phyloP scores from a whole-genome alignment of 352 stramenopile species.

The Pelagophyceae sp. region DNA sequence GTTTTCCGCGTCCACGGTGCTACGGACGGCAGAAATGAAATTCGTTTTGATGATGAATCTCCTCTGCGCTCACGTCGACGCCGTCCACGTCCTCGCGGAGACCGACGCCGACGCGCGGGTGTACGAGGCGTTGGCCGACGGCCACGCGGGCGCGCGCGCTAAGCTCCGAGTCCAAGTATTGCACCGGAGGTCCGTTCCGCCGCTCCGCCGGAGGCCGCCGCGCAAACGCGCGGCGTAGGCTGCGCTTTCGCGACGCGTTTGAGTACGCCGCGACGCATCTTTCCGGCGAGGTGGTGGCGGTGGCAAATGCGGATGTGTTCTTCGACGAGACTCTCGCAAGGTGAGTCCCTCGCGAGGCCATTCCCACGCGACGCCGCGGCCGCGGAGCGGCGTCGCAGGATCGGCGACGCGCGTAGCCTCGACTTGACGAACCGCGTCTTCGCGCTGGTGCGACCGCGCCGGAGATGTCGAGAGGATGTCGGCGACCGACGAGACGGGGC shows the following conservation, averaged over 20 bases:
- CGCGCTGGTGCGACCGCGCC: too few species aligned
- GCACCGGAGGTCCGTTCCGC: too few species aligned
- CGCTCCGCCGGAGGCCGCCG: too few species aligned
- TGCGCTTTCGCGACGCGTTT: conserved; percentile 36
- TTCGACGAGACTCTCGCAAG: conserved; percentile 34
- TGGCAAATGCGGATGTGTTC: conserved; percentile 37
- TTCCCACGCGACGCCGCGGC: too few species aligned
- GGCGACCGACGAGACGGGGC: too few species aligned
- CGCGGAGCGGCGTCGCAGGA: too few species aligned
- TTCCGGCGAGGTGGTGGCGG: conserved; percentile 9
- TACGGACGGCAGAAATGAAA: neutral
- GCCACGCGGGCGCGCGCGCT: too few species aligned
- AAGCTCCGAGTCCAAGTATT: too few species aligned
- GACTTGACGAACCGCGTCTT: conserved; percentile 9
- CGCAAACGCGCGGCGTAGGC: neutral
- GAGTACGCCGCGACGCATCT: conserved; percentile 30
- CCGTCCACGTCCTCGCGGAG: neutral
- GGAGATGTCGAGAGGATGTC: too few species aligned
- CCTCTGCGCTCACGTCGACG: neutral
- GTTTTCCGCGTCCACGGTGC: conserved; percentile 12
- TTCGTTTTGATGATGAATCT: neutral
- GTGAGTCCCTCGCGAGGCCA: too few species aligned
- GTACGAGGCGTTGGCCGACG: too few species aligned
- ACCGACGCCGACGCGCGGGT: conserved; percentile 24
- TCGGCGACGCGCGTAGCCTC: conserved; percentile 11